Conservation (phyloP, 2,329 filamentous ascomycete genomes). For the Trichoderma sp. region DNA sequence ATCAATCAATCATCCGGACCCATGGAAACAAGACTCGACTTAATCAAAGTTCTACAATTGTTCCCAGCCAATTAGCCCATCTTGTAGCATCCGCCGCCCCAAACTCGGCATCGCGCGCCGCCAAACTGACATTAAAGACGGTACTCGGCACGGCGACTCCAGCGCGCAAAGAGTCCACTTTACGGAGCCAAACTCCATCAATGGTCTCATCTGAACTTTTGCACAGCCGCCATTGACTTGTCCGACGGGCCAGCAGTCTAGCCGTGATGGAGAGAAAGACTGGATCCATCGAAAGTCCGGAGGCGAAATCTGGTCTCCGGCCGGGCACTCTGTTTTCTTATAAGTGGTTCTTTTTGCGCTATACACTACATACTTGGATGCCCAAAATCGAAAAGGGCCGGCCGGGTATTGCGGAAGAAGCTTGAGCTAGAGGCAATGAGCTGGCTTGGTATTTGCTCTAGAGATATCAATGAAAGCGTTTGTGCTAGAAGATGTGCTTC, state of each 20-base stretch:
- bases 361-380: not conserved
- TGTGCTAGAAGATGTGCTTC: not conserved
- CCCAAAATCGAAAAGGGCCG: not conserved
- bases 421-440: not conserved
- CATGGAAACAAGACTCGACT: not conserved
- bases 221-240: slow-evolving; percentile 1
- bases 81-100: not conserved
- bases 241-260: not conserved
- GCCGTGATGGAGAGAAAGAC: slow-evolving; percentile 3
- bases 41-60: not conserved
- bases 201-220: not conserved
- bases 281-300: not conserved
- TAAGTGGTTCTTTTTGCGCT: not conserved
- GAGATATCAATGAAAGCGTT: no score
- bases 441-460: no score
- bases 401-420: not conserved
- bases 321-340: not conserved
- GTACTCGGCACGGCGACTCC: slow-evolving; percentile 19
- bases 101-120: slow-evolving; percentile 6
- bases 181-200: slow-evolving; percentile 20
- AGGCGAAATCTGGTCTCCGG: not conserved
- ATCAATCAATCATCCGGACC: not conserved
- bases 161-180: slow-evolving; percentile 5
- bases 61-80: not conserved
- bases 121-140: not conserved